These are phyloP conservation scores for Phytopythium boreale DNA, from an alignment of 352 stramenopile species.

Conservation along the genomic window DNA sequence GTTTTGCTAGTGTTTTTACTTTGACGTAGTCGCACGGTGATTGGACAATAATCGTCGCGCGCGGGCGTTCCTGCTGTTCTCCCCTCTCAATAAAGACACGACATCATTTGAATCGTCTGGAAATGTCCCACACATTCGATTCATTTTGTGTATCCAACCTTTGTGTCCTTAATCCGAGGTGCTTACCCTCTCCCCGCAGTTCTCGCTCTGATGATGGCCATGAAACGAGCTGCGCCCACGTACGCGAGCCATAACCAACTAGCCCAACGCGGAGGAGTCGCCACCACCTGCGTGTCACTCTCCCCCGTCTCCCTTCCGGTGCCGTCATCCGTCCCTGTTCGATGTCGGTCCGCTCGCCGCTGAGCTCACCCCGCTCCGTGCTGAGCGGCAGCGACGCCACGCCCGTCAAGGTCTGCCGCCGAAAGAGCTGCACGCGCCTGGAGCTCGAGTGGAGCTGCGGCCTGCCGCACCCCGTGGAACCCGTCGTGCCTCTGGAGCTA, in stretches of 20 bases:
- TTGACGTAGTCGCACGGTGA: neutral
- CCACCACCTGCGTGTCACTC: neutral
- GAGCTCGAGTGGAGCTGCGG: slow-evolving; percentile 33
- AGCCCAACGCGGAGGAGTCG: neutral
- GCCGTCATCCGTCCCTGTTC: neutral
- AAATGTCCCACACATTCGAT: neutral
- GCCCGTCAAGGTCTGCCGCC: slow-evolving; percentile 16
- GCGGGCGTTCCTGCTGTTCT: neutral
- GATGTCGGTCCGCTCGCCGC: slow-evolving; percentile 14
- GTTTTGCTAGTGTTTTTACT: neutral
- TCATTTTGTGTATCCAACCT: neutral
- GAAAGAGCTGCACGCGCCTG: slow-evolving; percentile 26
- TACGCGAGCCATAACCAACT: neutral
- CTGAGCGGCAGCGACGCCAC: neutral
- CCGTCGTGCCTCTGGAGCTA: slow-evolving; percentile 21
- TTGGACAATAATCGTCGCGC: neutral
- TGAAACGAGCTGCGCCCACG: neutral
- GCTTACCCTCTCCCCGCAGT: neutral
- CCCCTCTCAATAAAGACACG: neutral
- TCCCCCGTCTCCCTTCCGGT: neutral
- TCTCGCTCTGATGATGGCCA: neutral
- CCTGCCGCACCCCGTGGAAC: slow-evolving; percentile 13
- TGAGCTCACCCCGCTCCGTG: neutral
- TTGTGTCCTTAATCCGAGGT: neutral
- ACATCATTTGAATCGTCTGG: neutral